Evolutionary conservation across 2,329 filamentous ascomycete species (phyloP).

Genomic region (Ustulina deusta): DNA sequence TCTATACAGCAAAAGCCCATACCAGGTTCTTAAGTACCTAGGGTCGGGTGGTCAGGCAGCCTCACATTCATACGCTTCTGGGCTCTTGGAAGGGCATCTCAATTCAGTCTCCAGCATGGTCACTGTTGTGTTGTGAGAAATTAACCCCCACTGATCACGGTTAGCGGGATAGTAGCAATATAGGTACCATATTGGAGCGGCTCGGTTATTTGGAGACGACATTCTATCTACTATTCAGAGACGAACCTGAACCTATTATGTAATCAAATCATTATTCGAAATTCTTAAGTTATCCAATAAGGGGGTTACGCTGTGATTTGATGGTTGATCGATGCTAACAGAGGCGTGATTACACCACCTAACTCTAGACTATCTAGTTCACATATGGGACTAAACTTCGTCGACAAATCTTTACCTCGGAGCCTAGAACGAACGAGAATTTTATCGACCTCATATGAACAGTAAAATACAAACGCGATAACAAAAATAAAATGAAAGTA

Average conservation of each 20-base stretch:
- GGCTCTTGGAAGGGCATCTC: background rate
- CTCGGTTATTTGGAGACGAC: background rate
- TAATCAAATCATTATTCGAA: no score
- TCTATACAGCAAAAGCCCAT: background rate
- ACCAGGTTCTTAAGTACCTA: background rate
- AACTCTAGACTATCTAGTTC: background rate
- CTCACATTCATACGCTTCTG: background rate
- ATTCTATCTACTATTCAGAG: background rate
- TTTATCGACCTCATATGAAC: conserved; percentile 4
- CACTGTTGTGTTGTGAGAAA: background rate
- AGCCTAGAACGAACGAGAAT: background rate
- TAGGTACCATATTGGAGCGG: background rate
- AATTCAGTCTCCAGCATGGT: background rate
- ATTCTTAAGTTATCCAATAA: no score
- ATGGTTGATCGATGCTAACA: background rate
- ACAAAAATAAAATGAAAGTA: conserved; percentile 27
- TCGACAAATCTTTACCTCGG: background rate
- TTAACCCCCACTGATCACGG: background rate
- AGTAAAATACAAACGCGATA: background rate
- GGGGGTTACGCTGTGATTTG: no score
- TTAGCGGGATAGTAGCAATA: background rate
- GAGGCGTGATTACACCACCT: background rate
- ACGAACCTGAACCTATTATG: background rate
- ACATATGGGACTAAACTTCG: background rate
- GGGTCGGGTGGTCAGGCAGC: background rate